Conservation (phyloP, 2,329 filamentous ascomycete species). For the Neospermospora avenae region DNA sequence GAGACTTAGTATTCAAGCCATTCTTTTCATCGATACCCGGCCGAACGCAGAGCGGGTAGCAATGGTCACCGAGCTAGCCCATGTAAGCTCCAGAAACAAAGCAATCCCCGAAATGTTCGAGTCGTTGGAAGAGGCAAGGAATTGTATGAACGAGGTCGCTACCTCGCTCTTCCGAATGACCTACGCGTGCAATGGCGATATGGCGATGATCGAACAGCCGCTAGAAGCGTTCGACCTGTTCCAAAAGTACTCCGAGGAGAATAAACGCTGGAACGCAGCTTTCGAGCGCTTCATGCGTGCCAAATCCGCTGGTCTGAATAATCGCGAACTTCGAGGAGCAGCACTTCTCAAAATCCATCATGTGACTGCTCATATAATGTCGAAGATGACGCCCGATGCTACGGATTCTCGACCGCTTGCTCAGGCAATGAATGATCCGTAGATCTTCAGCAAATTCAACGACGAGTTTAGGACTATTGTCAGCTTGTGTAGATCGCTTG, state of each 20-base stretch:
- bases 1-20: slow-evolving; percentile 30
- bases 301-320: slow-evolving; percentile 21
- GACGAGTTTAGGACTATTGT: slow-evolving; percentile 25
- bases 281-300: slow-evolving; percentile 30
- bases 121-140: slow-evolving; percentile 26
- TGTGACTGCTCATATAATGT: slow-evolving; percentile 26
- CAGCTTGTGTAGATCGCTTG: slow-evolving; percentile 28
- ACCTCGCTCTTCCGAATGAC: slow-evolving; percentile 29
- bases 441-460: slow-evolving; percentile 15
- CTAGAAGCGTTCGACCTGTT: slow-evolving; percentile 14
- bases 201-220: slow-evolving; percentile 23
- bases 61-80: slow-evolving; percentile 22
- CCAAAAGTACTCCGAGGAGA: slow-evolving; percentile 13
- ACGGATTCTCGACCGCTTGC: slow-evolving; percentile 18
- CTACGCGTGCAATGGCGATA: slow-evolving; percentile 25
- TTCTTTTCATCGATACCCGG: slow-evolving; percentile 31
- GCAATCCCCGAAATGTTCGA: slow-evolving; percentile 23
- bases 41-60: slow-evolving; percentile 14
- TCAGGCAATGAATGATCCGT: slow-evolving; percentile 18
- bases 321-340: slow-evolving; percentile 30
- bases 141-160: slow-evolving; percentile 22
- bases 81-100: slow-evolving; percentile 14
- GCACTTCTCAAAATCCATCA: slow-evolving; percentile 33
- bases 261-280: slow-evolving; percentile 25
- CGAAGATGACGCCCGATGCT: slow-evolving; percentile 10